Evolutionary conservation across 2,329 filamentous ascomycete genomes (phyloP), one percentile per base, ranked within the genome.

Genomic region (Hypoxylon rubiginosum): DNA sequence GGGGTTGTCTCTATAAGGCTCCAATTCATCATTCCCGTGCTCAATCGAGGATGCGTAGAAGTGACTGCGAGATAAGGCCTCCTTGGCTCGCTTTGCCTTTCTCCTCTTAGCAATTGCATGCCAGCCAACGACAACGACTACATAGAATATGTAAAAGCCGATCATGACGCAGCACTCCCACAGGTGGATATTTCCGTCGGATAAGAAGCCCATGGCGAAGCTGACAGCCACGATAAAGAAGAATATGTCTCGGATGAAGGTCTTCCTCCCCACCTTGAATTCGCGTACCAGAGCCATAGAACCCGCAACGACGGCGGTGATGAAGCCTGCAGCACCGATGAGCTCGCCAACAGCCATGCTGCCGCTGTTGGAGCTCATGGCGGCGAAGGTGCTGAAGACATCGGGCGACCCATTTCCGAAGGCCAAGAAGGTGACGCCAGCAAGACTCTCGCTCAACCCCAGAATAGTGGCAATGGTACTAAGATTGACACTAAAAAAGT

Each of bases 341-440:
- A 99, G 85, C 81, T 99, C 96, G 49, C 96, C 96, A 43, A 99
- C 90, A 0, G 96, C 96, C 84, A 99, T 88, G 82, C 94, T 97
- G n/a, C 95, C 95, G 77, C 94, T 97, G 76, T 98, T 93, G 24
- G 94, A 97, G 75, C 90, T 91, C 93, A 99, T 98, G 72, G 96
- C 97, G 15, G 96, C 96, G 81, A 99, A 98, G 1, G 96, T 99
- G 71, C 94, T 97, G 80, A 99, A 99, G 49, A 99, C 94, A 79
- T 99, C 96, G 1, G 96, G 96, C 67, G 95, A 98, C 56, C 96
- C 96, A 82, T 99, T 99, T 70, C 96, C 96, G 80, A 99, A 97
- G 8, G 96, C 96, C 56, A 99, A 82, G 74, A 99, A 97, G 0
- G 96, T 99, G 28, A 99, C 97, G 36, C 96, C 96, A 0, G 96